Percentiles rank a stretch among this genome's conserved stretches.
These are phyloP conservation scores for Talaromyces pinophilus DNA, from an alignment of 2,329 filamentous ascomycete genomes.

Conservation along the genomic window DNA sequence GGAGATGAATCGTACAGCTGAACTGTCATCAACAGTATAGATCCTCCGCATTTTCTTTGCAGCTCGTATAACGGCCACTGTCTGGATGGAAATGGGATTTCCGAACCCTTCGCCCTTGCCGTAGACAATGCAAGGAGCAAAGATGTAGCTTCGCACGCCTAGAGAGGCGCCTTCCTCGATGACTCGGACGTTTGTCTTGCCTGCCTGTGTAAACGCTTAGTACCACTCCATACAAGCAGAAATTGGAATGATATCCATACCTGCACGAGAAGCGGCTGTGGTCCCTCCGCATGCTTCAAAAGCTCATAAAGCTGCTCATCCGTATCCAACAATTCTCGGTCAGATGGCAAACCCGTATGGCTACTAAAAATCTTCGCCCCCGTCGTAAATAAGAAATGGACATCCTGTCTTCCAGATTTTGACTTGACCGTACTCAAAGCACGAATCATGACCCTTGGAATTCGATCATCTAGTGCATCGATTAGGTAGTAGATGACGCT, in stretches of 20 bases:
- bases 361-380: constrained; percentile 57
- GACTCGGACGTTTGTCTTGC: constrained; percentile 46
- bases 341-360: constrained; percentile 48
- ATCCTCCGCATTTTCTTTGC: constrained; percentile 46
- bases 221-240: background rate
- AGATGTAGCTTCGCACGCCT: constrained; percentile 55
- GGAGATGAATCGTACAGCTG: background rate
- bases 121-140: constrained; percentile 57
- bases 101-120: constrained; percentile 54
- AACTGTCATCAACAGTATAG: constrained; percentile 43
- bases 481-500: constrained; percentile 54
- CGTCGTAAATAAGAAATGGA: constrained; percentile 55
- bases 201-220: constrained; percentile 33
- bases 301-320: constrained; percentile 48
- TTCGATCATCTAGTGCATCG: constrained; percentile 39
- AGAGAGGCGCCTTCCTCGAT: constrained; percentile 47
- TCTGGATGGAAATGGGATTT: constrained; percentile 56
- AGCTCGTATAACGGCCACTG: constrained; percentile 51
- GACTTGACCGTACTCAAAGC: constrained; percentile 50
- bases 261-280: constrained; percentile 25
- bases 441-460: constrained; percentile 48
- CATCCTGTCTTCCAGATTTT: constrained; percentile 39
- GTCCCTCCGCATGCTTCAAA: constrained; percentile 42
- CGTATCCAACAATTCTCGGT: constrained; percentile 47
- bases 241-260: background rate